phyloP scores from a whole-genome alignment of 768 basidiomycete genomes.

The Calvatia gigantea region DNA sequence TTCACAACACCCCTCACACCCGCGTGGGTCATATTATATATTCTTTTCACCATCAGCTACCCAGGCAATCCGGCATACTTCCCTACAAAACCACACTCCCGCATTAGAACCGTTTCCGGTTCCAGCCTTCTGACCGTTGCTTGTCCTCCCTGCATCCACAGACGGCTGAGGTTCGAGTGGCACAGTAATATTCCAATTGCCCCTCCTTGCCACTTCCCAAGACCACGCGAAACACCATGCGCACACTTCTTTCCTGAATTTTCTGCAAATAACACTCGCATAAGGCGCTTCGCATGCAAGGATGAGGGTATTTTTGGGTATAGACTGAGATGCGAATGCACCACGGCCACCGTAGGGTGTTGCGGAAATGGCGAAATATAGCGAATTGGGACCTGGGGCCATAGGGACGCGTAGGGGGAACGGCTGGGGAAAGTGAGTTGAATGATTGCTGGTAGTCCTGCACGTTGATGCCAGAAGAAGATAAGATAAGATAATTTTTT shows the following conservation, averaged over 20 bases:
- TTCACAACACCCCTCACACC: slow-evolving; percentile 31
- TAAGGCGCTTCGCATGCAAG: slow-evolving; percentile 47
- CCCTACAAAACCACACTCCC: slow-evolving; percentile 58
- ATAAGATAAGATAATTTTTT: slow-evolving; percentile 8
- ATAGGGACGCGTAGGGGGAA: background rate
- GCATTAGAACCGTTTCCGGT: slow-evolving; percentile 21
- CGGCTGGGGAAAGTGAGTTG: background rate
- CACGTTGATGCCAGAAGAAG: background rate
- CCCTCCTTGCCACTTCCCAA: slow-evolving; percentile 38
- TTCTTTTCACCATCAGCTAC: slow-evolving; percentile 22
- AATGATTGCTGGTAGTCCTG: background rate
- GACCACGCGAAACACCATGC: slow-evolving; percentile 62
- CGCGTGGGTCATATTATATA: slow-evolving; percentile 16
- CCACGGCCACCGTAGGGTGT: slow-evolving; percentile 52
- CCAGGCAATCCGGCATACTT: slow-evolving; percentile 44
- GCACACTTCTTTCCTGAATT: slow-evolving; percentile 67
- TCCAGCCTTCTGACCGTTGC: background rate
- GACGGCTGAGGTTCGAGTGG: slow-evolving; percentile 9
- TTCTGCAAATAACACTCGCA: slow-evolving; percentile 53
- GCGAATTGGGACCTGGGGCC: background rate
- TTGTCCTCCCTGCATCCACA: background rate
- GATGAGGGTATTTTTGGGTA: slow-evolving; percentile 41
- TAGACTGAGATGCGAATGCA: slow-evolving; percentile 40
- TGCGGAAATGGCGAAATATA: slow-evolving; percentile 20
- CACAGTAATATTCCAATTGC: slow-evolving; percentile 37